phyloP scores from a whole-genome alignment of 345 rosid species.

The Lumnitzera racemosa region DNA sequence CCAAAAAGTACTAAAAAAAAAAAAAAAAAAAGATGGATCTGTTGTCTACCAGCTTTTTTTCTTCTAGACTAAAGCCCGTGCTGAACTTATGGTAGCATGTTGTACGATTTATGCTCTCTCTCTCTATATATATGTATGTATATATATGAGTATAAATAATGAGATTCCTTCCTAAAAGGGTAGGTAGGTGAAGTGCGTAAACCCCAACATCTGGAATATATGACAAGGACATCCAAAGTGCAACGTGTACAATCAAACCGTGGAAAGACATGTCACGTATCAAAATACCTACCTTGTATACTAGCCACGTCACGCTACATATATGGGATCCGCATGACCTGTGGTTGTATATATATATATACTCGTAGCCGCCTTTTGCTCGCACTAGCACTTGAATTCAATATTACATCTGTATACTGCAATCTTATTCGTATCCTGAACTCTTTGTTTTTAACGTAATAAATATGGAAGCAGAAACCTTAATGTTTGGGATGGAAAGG shows the following conservation, averaged over 20 bases:
- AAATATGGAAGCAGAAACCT: conserved; percentile 2
- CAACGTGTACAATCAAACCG: not conserved
- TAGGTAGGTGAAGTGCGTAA: too few species aligned
- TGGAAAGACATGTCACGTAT: not conserved
- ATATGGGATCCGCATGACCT: not conserved
- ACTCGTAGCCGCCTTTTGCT: too few species aligned
- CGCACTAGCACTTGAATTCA: too few species aligned
- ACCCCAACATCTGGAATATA: not conserved
- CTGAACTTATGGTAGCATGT: too few species aligned
- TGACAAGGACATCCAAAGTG: not conserved
- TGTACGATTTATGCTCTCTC: too few species aligned
- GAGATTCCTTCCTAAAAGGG: too few species aligned
- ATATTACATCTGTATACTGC: not conserved
- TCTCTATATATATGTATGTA: too few species aligned
- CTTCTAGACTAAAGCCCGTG: too few species aligned
- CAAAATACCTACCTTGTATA: not conserved
- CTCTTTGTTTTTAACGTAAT: not conserved
- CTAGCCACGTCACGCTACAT: not conserved
- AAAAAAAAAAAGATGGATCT: too few species aligned
- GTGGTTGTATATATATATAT: not conserved
- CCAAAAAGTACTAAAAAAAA: too few species aligned
- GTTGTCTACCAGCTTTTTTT: too few species aligned
- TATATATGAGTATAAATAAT: too few species aligned
- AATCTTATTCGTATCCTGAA: not conserved
- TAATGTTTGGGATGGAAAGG: conserved; percentile 1